Base-by-base conservation (phyloP, 2,329 filamentous ascomycete species). In the Akanthomyces lecanii region DNA sequence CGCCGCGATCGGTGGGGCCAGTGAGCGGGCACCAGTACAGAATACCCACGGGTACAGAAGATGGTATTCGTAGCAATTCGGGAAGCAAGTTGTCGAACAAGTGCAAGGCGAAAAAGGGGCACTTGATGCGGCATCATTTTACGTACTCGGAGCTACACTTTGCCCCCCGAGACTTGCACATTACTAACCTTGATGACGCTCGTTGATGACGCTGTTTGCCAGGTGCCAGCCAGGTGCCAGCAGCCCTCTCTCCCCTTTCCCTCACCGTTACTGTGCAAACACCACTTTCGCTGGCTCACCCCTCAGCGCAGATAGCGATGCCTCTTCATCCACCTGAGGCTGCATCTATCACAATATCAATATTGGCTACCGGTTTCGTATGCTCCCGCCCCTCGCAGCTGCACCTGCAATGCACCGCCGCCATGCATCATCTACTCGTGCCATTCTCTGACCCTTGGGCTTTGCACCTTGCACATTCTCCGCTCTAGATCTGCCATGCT, bases 1-100 rank as follows among this genome's bases (percentile, higher is more conserved):
- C 50, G 58, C 48, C 40, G 58, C 58, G 58, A 61, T 61, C 50
- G 58, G 58, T 61, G 58, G 58, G 56, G 56, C 56, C n/a, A 47
- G n/a, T 47, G 44, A 40, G 33, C 33, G 33, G 10, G 33, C 14
- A 40, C 38, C 38, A 40, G 38, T 40, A 40, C 14, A 40, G 8
- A 36, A 36, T 36, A 36, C 33, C 2, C 8, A 2, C 33, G 28
- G 28, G 28, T 30, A 30, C 33, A 38, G 10, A 12, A 11, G 6
- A 38, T 38, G 33, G 33, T 38, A 38, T 12, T 38, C 10, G 33
- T 7, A 14, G 45, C 21, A 16, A 16, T 25, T 47, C 45, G 16
- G 4, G 12, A 7, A 3, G 5, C 23, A 18, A 48, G 23, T 8
- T n/a, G 38, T 11, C 3, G 14, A 12, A 48, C 45, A 48, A 48